Evolutionary conservation across 164 flowering plant genomes (phyloP).

Genomic region (Vitis riparia): DNA sequence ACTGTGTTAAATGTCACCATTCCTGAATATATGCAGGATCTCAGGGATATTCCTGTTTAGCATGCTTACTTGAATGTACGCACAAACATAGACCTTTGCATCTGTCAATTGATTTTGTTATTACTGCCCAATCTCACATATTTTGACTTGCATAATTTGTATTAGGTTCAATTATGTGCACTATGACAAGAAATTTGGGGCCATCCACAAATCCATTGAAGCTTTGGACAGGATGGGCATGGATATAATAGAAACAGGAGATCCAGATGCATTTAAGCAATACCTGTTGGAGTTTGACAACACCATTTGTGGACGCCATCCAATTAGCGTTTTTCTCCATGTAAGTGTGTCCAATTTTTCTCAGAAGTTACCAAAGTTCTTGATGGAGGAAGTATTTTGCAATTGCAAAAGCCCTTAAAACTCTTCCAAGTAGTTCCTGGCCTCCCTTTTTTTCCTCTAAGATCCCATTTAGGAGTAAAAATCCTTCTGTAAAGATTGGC

Average conservation of each 20-base stretch:
- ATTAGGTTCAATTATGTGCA: slow-evolving; percentile 73
- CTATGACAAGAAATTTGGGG: slow-evolving; percentile 80
- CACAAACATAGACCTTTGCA: too few species aligned
- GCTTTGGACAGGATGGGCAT: slow-evolving; percentile 93
- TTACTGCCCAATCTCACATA: background rate
- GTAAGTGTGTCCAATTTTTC: slow-evolving; percentile 37
- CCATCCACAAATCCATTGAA: slow-evolving; percentile 90
- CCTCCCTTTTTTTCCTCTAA: too few species aligned
- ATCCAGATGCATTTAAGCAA: slow-evolving; percentile 77
- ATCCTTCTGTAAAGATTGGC: too few species aligned
- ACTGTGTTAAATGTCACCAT: too few species aligned
- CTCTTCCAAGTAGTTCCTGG: too few species aligned
- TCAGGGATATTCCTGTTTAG: too few species aligned
- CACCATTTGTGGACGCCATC: slow-evolving; percentile 98
- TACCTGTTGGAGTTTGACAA: slow-evolving; percentile 76
- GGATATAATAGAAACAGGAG: slow-evolving; percentile 94
- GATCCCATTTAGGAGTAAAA: too few species aligned
- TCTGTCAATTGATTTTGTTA: background rate
- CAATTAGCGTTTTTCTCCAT: slow-evolving; percentile 90
- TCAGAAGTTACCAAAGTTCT: too few species aligned
- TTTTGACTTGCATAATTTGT: background rate
- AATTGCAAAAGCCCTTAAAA: too few species aligned
- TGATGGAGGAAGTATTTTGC: too few species aligned
- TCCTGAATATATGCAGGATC: too few species aligned
- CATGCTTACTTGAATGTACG: too few species aligned